phyloP scores from a whole-genome alignment of 176 grass and related monocot species.

The Avena atlantica region DNA sequence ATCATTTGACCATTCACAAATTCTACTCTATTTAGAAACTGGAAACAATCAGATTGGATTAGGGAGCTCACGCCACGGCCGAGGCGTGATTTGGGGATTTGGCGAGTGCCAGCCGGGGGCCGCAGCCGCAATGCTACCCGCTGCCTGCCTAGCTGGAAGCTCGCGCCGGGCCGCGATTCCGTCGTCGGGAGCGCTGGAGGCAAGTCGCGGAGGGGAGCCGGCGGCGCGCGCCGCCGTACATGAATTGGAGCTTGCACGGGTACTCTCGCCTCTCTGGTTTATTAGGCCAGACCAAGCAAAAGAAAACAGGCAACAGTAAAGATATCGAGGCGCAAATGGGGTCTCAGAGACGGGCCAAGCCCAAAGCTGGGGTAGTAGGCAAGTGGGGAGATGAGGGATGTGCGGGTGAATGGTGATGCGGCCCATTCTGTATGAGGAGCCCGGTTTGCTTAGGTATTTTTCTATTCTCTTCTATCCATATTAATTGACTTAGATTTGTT shows the following conservation, averaged over 20 bases:
- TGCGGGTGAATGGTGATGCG: no score
- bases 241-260: background rate
- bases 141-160: background rate
- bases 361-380: background rate
- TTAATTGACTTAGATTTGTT: no score
- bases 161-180: background rate
- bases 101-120: background rate
- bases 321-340: no score
- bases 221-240: slow-evolving; percentile 15
- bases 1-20: background rate
- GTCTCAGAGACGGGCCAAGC: background rate
- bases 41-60: background rate
- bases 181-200: background rate
- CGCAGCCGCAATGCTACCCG: background rate
- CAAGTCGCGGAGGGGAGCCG: background rate
- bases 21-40: slow-evolving; percentile 3
- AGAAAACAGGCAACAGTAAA: no score
- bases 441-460: no score
- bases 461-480: no score
- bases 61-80: background rate
- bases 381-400: background rate
- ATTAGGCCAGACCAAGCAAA: no score
- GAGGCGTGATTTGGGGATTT: slow-evolving; percentile 8
- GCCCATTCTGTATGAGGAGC: no score
- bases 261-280: slow-evolving; percentile 1